These are phyloP conservation scores for Lepidopterella palustris DNA, from an alignment of 495 filamentous ascomycete genomes.

Conservation along the genomic window DNA sequence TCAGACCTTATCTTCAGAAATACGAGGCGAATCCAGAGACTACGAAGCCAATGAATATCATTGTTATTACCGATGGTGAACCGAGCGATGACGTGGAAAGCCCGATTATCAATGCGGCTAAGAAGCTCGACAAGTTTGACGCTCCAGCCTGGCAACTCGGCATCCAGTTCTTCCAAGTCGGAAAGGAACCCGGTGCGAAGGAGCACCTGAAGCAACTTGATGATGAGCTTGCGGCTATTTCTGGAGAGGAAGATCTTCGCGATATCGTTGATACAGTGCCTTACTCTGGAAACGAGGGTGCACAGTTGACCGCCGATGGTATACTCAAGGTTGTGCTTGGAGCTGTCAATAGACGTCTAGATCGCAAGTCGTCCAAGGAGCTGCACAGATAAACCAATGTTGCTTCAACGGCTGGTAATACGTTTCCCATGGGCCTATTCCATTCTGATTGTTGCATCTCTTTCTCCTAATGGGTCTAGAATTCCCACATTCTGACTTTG, in stretches of 20 bases:
- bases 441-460: neutral
- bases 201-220: constrained; percentile 68
- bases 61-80: constrained; percentile 86
- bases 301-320: constrained; percentile 53
- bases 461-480: neutral
- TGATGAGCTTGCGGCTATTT: constrained; percentile 56
- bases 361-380: constrained; percentile 21
- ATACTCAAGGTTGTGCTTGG: constrained; percentile 64
- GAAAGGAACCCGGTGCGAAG: constrained; percentile 59
- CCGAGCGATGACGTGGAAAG: constrained; percentile 76
- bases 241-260: constrained; percentile 49
- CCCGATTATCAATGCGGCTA: constrained; percentile 60
- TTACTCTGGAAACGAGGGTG: constrained; percentile 48
- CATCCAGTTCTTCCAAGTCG: constrained; percentile 96
- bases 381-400: constrained; percentile 12
- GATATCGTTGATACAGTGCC: constrained; percentile 95
- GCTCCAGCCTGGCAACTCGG: constrained; percentile 84
- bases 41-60: constrained; percentile 84
- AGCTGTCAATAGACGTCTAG: constrained; percentile 15
- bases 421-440: too few species aligned
- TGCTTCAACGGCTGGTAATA: too few species aligned
- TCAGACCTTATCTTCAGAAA: constrained; percentile 60
- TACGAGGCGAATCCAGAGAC: constrained; percentile 38
- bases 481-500: neutral
- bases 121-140: constrained; percentile 61